These are phyloP conservation scores for Stygiomarasmius scandens DNA, from an alignment of 1,284 basidiomycete species.

Conservation along the genomic window DNA sequence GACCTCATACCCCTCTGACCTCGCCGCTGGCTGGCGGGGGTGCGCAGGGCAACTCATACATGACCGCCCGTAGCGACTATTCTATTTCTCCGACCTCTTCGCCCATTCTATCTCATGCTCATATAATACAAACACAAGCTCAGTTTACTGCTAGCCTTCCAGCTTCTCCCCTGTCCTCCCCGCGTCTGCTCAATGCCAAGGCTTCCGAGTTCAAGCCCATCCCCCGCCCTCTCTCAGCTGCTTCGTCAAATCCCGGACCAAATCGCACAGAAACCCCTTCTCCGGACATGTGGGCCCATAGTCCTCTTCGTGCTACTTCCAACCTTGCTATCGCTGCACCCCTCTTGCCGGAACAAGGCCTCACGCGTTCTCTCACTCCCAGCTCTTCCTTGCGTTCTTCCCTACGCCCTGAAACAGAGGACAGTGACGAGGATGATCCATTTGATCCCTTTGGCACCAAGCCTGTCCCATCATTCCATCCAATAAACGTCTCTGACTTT, in stretches of 20 bases:
- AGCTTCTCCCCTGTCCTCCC: slow-evolving; percentile 62
- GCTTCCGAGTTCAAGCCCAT: slow-evolving; percentile 64
- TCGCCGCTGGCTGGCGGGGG: slow-evolving; percentile 67
- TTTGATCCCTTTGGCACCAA: slow-evolving; percentile 72
- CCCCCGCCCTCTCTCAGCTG: slow-evolving; percentile 72
- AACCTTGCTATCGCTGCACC: slow-evolving; percentile 90
- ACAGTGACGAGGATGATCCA: slow-evolving; percentile 71
- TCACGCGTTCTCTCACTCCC: slow-evolving; percentile 54
- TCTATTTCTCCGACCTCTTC: slow-evolving; percentile 69
- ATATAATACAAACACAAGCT: slow-evolving; percentile 46
- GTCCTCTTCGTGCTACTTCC: slow-evolving; percentile 70
- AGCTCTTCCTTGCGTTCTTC: slow-evolving; percentile 66
- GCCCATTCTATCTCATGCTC: slow-evolving; percentile 63
- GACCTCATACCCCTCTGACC: slow-evolving; percentile 75
- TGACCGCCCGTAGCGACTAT: slow-evolving; percentile 59
- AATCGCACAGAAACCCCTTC: slow-evolving; percentile 71
- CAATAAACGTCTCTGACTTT: slow-evolving; percentile 62
- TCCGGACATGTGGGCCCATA: slow-evolving; percentile 81
- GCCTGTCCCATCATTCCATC: slow-evolving; percentile 55
- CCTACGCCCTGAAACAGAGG: slow-evolving; percentile 55
- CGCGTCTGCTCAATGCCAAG: slow-evolving; percentile 56
- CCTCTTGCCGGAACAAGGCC: slow-evolving; percentile 74
- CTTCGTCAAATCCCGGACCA: slow-evolving; percentile 61
- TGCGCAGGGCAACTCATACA: slow-evolving; percentile 57
- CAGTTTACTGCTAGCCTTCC: slow-evolving; percentile 76